Evolutionary conservation across 1,284 basidiomycete species (phyloP).

Genomic region (Limonomyces culmigenus): DNA sequence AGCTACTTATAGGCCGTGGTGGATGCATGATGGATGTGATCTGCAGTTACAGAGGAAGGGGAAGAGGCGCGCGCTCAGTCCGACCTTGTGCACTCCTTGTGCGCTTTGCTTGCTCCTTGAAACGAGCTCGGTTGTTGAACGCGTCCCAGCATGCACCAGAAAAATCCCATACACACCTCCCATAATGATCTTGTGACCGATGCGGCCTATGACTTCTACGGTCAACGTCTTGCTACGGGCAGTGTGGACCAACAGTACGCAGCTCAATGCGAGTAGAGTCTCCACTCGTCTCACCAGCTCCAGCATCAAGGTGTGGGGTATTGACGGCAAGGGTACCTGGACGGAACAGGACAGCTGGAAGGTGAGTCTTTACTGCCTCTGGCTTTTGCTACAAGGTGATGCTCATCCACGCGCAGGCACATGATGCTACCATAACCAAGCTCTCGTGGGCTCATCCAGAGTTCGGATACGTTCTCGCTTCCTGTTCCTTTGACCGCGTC

Average conservation of each 20-base stretch:
- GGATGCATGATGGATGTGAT: too few species aligned
- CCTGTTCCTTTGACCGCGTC: conserved; percentile 74
- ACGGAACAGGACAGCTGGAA: conserved; percentile 77
- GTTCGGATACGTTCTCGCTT: conserved; percentile 73
- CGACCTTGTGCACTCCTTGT: too few species aligned
- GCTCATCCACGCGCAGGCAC: conserved; percentile 47
- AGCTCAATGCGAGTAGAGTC: neutral
- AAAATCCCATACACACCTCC: conserved; percentile 52
- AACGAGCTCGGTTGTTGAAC: too few species aligned
- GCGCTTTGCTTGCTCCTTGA: too few species aligned
- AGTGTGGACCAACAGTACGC: conserved; percentile 61
- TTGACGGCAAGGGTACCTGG: conserved; percentile 61
- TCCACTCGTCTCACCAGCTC: conserved; percentile 4
- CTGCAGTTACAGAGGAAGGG: too few species aligned
- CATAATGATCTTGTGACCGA: conserved; percentile 72
- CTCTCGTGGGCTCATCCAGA: conserved; percentile 29
- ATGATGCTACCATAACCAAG: neutral
- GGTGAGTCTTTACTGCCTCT: conserved; percentile 21
- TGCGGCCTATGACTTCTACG: conserved; percentile 81
- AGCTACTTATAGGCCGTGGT: too few species aligned
- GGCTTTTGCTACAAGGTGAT: too few species aligned
- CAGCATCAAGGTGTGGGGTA: conserved; percentile 72
- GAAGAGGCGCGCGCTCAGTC: too few species aligned
- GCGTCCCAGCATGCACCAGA: conserved; percentile 51
- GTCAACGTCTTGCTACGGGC: conserved; percentile 60